Base-by-base conservation (phyloP, 257 asterid species). In the Coffea eugenioides region DNA sequence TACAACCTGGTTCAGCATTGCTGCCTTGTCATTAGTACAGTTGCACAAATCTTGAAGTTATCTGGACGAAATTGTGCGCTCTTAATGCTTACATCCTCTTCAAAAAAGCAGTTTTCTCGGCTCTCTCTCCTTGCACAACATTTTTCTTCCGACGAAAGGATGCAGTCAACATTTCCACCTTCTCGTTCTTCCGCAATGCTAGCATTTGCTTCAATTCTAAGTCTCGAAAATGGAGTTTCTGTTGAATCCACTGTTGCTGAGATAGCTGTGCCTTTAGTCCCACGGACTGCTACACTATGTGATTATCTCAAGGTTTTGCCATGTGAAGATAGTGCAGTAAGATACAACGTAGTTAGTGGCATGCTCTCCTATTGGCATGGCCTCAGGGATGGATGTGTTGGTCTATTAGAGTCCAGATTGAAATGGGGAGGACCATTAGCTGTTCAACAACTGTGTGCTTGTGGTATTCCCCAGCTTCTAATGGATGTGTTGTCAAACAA, bases 341-440 rank as follows among this genome's bases (percentile, higher is more conserved):
- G 85, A 79, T 78, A 82, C 59, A 76, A 75, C 71, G 81, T 77
- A 82, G 84, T 62, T 79, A 86, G 86, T 83, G 88, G 93, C 75
- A 84, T 85, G 90, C 90, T 96, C 71, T 96, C 99, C n/a, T 79
- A 88, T 86, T 88, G 94, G 91, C 94, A 92, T 84, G 99, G 99
- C 25, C 79, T 92, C 68, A 88, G 94, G 77, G 99, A 96, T 87
- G 99, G 98, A 49, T 92, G 92, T 79, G 84, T 94, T 79, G 99
- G 99, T 83, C 82, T 96, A 83, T 80, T 96, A 89, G 95, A 92
- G 83, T 86, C 94, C 82, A 89, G 97, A 84, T 82, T 96, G 86
- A 92, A 87, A 85, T 91, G 97, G 97, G 99, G 98, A 85, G 99
- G 99, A 71, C 97, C 98, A 80, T 74, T 94, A 83, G 97, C 99